Evolutionary conservation across 2,329 filamentous ascomycete species (phyloP).

Genomic region (Cladophialophora bantiana): DNA sequence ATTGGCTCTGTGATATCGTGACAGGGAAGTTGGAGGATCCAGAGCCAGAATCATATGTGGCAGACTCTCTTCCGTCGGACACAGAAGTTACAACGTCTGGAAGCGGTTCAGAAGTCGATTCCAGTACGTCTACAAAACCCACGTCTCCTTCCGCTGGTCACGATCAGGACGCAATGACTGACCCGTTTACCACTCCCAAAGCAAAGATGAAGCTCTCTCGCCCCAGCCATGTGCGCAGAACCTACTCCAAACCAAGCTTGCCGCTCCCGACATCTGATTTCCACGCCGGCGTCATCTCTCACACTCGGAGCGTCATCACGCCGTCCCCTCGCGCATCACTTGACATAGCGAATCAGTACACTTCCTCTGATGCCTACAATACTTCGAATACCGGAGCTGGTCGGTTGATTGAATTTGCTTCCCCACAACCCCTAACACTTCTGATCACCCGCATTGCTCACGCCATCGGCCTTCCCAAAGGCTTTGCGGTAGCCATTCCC

Average conservation of each 20-base stretch:
- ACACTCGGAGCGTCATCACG: slow-evolving; percentile 62
- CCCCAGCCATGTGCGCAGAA: slow-evolving; percentile 31
- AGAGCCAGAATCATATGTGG: slow-evolving; percentile 36
- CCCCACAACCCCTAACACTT: slow-evolving; percentile 59
- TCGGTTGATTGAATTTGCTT: slow-evolving; percentile 63
- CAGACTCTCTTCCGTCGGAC: slow-evolving; percentile 39
- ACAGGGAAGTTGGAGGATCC: slow-evolving; percentile 58
- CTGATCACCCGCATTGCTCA: slow-evolving; percentile 69
- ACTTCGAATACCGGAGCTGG: slow-evolving; percentile 65
- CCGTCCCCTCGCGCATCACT: slow-evolving; percentile 53
- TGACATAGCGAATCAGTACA: slow-evolving; percentile 38
- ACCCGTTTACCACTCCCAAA: slow-evolving; percentile 45
- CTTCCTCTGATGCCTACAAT: slow-evolving; percentile 43
- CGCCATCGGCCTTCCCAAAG: slow-evolving; percentile 71
- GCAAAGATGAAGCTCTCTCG: slow-evolving; percentile 25
- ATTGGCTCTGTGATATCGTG: slow-evolving; percentile 91
- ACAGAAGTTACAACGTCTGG: slow-evolving; percentile 40
- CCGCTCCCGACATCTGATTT: slow-evolving; percentile 44
- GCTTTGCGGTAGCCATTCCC: slow-evolving; percentile 69
- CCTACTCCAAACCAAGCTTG: slow-evolving; percentile 52
- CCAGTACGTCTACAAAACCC: slow-evolving; percentile 30
- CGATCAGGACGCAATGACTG: slow-evolving; percentile 40
- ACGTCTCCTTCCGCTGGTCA: slow-evolving; percentile 31
- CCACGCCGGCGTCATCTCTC: slow-evolving; percentile 50
- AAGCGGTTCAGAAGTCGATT: slow-evolving; percentile 23